These are phyloP conservation scores for Penicillium concentricum DNA, from an alignment of 2,329 filamentous ascomycete genomes.

Conservation along the genomic window DNA sequence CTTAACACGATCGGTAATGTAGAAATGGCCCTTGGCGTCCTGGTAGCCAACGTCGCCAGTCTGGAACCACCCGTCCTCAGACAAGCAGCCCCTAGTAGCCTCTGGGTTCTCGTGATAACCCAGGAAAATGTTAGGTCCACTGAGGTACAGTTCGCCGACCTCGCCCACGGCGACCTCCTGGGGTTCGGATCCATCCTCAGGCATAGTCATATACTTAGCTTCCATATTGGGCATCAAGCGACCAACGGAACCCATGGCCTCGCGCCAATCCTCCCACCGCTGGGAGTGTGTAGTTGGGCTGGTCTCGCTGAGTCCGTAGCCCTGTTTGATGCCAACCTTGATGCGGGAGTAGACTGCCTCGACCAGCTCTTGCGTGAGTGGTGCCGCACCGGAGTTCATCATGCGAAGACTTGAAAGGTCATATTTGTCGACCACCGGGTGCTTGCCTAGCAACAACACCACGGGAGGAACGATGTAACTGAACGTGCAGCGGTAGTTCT, in stretches of 20 bases:
- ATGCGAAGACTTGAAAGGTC: constrained; percentile 76
- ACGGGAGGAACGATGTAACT: constrained; percentile 82
- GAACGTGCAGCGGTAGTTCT: constrained; percentile 73
- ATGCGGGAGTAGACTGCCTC: constrained; percentile 72
- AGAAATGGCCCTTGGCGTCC: constrained; percentile 76
- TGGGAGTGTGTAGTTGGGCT: constrained; percentile 75
- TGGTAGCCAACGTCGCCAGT: constrained; percentile 84
- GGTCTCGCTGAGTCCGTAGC: constrained; percentile 87
- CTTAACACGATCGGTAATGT: constrained; percentile 84
- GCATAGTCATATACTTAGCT: constrained; percentile 70
- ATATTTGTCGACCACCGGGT: constrained; percentile 75
- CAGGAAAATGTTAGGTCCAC: constrained; percentile 63
- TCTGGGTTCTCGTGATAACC: constrained; percentile 61
- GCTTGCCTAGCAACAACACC: constrained; percentile 75
- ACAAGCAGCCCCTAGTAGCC: constrained; percentile 57
- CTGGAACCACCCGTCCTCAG: constrained; percentile 77
- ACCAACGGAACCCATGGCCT: constrained; percentile 74
- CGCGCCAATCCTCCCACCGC: constrained; percentile 72
- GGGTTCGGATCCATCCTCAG: constrained; percentile 49
- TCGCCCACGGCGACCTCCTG: constrained; percentile 61
- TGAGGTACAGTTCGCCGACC: constrained; percentile 68
- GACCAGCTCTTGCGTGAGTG: constrained; percentile 76
- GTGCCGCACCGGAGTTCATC: constrained; percentile 85
- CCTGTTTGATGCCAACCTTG: constrained; percentile 81
- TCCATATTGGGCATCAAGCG: constrained; percentile 74